Evolutionary conservation across 768 basidiomycete genomes (phyloP), one percentile per base, ranked within the genome.

Genomic region (Thelephora ganbajun): DNA sequence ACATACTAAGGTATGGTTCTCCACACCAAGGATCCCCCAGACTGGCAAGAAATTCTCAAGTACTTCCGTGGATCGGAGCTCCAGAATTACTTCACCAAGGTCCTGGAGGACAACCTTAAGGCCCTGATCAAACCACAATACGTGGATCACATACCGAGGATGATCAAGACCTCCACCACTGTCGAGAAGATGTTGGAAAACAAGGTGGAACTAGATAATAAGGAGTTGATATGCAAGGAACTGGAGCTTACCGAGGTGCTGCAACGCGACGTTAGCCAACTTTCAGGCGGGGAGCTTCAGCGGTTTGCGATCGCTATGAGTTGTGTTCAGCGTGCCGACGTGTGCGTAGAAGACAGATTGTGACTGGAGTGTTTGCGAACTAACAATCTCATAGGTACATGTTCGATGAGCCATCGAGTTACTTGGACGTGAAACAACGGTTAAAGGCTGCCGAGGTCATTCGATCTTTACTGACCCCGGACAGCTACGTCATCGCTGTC

Each of bases 61-160:
- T 86, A 99, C 63, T 99, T 97, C 76, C 83, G 96, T 53, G 96
- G 96, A 46, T 97, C 93, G 5, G 96, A 98, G 66, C 75, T 99
- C 20, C 96, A 99, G 62, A 99, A 99, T 63, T 99, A 98, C 69
- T 99, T 99, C 67, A 98, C 96, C 45, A 98, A 98, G 66, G 91
- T 98, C 5, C 74, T 99, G 16, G 96, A 98, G 65, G 96, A 99
- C 66, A 92, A 99, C 60, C 70, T 98, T 61, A 98, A 97, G 70
- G 93, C 96, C 1, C 77, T 99, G 52, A 98, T 98, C 64, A 99
- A 99, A 66, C 96, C 96, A 1, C 96, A 99, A 76, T 99, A 99
- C 62, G 96, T 99, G 54, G 96, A 99, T 63, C 93, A 98, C 63
- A 97, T 99, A 58, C 96, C 96, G 3, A 79, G 83, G 37, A 90